These are phyloP conservation scores for Kluyveromyces aestuarii DNA, from an alignment of 805 yeast genomes.

Conservation along the genomic window DNA sequence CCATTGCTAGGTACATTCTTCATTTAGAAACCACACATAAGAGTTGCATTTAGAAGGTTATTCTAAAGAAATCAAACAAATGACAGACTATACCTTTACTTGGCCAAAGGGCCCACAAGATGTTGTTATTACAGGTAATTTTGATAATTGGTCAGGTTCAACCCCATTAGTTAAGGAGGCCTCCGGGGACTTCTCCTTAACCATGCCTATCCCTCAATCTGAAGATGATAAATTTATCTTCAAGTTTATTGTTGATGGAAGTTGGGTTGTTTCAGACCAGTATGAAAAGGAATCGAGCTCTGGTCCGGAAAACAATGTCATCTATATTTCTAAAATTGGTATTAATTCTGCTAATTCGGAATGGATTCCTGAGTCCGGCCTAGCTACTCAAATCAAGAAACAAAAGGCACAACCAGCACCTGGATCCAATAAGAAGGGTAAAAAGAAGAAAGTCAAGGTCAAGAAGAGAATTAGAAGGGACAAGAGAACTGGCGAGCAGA, in stretches of 20 bases:
- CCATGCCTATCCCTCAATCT: constrained; percentile 41
- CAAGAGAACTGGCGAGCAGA: constrained; percentile 34
- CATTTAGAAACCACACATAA: too few species aligned
- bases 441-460: constrained; percentile 27
- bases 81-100: constrained; percentile 21
- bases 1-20: too few species aligned
- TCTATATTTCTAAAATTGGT: constrained; percentile 18
- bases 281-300: neutral
- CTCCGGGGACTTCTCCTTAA: constrained; percentile 51
- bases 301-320: constrained; percentile 32
- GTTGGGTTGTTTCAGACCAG: constrained; percentile 46
- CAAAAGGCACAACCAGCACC: constrained; percentile 6
- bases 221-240: constrained; percentile 32
- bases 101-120: constrained; percentile 45
- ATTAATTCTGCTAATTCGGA: constrained; percentile 5
- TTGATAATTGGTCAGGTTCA: constrained; percentile 58
- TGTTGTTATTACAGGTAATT: constrained; percentile 63
- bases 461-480: constrained; percentile 33
- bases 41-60: neutral
- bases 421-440: constrained; percentile 11
- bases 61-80: neutral
- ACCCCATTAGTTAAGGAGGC: constrained; percentile 51
- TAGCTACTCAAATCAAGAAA: constrained; percentile 5
- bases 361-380: constrained; percentile 14
- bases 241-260: constrained; percentile 62